Conservation (phyloP, 176 grass and related monocot genomes). For the Eleusine coracana region DNA sequence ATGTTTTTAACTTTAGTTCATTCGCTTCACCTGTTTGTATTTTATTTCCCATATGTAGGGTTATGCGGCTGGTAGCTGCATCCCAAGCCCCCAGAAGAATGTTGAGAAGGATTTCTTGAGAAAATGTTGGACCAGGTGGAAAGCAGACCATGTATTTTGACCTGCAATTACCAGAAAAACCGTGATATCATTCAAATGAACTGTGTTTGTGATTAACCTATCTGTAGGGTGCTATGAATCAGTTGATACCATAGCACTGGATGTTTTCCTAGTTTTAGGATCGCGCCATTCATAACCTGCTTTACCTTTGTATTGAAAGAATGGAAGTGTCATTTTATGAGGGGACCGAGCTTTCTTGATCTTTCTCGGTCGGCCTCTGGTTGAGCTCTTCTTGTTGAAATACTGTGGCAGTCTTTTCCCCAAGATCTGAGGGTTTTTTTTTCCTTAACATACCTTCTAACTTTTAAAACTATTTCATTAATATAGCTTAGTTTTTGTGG, state of each 20-base stretch:
- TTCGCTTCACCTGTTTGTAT: constrained; percentile 11
- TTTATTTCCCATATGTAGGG: constrained; percentile 56
- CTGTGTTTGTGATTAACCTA: not conserved
- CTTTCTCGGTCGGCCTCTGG: too few species aligned
- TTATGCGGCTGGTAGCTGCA: constrained; percentile 91
- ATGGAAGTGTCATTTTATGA: too few species aligned
- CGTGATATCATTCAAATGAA: constrained; percentile 27
- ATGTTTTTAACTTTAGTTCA: constrained; percentile 6
- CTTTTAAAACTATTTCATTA: not conserved
- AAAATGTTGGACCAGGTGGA: constrained; percentile 96
- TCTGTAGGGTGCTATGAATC: not conserved
- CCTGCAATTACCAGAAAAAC: constrained; percentile 29
- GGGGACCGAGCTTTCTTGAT: too few species aligned
- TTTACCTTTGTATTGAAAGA: not conserved
- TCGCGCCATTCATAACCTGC: not conserved
- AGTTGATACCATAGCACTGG: not conserved
- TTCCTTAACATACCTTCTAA: constrained; percentile 3
- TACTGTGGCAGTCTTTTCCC: too few species aligned
- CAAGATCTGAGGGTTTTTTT: too few species aligned
- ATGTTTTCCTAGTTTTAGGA: constrained; percentile 7
- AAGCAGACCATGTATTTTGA: constrained; percentile 64
- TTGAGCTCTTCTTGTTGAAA: too few species aligned
- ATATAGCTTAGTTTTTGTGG: not conserved
- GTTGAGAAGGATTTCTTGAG: constrained; percentile 90
- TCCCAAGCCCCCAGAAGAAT: constrained; percentile 97